Evolutionary conservation across 2,329 filamentous ascomycete genomes (phyloP), one percentile per base, ranked within the genome.

Genomic region (Penicillium crustosum): DNA sequence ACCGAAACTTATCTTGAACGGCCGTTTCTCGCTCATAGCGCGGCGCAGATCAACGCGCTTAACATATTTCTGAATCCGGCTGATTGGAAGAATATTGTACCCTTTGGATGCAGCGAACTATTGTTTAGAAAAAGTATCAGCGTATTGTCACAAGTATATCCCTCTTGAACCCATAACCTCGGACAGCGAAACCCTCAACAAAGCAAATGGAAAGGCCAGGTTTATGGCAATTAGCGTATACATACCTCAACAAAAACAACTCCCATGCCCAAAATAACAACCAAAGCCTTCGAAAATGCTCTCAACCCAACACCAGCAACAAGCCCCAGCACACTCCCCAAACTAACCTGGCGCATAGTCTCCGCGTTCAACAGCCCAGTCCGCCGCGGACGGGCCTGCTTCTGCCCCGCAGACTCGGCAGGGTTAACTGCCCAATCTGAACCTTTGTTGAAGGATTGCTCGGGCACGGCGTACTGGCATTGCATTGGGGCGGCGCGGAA

Each of bases 1-100:
- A 10, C 77, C 78, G 61, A 80, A 80, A 54, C 74, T 80, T 25
- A 77, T 66, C 69, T 80, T 80, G 62, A 80, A 78, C 1, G 77
- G 76, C 41, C 75, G 62, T 64, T 79, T 69, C 57, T 74, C 65
- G 36, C 71, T 71, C 50, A 79, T 64, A 2, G 73, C 70, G 33
- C 68, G 71, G 27, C 72, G 68, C 27, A 80, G 39, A 62, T 79
- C 68, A 31, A 77, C 70, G 6, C 67, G 69, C 66, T 76, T 78
- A 44, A 79, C 67, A 57, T 75, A 75, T 57, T 70, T 71, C 57
- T 79, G 76, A 45, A 80, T 42, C 17, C 71, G 70, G 27, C 74
- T 62, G 12, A 77, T 57, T 4, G 78, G 78, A 50, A 80, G 64
- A 54, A 80, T 63, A 55, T 79, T 76, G 60, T 79, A 79, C 13